These are phyloP conservation scores for Podospora pseudocomata DNA, from an alignment of 495 filamentous ascomycete genomes.

Conservation along the genomic window DNA sequence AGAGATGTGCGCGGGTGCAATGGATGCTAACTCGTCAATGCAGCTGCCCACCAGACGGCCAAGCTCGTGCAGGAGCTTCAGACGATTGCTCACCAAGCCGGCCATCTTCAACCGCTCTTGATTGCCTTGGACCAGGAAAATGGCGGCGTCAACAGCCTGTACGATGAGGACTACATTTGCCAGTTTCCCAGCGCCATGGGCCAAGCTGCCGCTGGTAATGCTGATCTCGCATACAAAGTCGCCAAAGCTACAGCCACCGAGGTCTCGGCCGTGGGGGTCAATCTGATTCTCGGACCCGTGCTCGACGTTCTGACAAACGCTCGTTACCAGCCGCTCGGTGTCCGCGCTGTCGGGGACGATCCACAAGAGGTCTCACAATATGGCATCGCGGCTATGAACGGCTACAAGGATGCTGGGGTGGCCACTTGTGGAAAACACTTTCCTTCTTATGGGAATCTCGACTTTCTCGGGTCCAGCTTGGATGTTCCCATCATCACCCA, in stretches of 20 bases:
- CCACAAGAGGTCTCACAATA: slow-evolving; percentile 87
- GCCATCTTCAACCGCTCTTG: slow-evolving; percentile 76
- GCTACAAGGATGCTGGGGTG: slow-evolving; percentile 80
- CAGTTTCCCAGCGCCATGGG: slow-evolving; percentile 93
- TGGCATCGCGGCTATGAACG: slow-evolving; percentile 81
- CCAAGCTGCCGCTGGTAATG: slow-evolving; percentile 77
- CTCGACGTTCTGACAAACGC: slow-evolving; percentile 89
- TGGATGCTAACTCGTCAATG: slow-evolving; percentile 20
- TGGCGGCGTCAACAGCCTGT: slow-evolving; percentile 90
- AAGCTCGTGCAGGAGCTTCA: slow-evolving; percentile 79
- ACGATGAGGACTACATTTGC: slow-evolving; percentile 84
- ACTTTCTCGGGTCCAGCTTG: slow-evolving; percentile 78
- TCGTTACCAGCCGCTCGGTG: slow-evolving; percentile 79
- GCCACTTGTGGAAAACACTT: slow-evolving; percentile 91
- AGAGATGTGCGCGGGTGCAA: background rate
- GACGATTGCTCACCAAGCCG: slow-evolving; percentile 79
- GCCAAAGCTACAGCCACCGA: slow-evolving; percentile 85
- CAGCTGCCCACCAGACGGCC: slow-evolving; percentile 81
- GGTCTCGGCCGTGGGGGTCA: slow-evolving; percentile 80
- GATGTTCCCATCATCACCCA: slow-evolving; percentile 92
- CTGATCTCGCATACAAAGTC: slow-evolving; percentile 71
- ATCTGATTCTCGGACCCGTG: slow-evolving; percentile 85
- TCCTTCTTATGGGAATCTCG: slow-evolving; percentile 87
- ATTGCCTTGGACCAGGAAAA: slow-evolving; percentile 92
- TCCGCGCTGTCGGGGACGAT: slow-evolving; percentile 78